These are phyloP conservation scores for Colletotrichum tabaci DNA, from an alignment of 2,329 filamentous ascomycete genomes.

Conservation along the genomic window DNA sequence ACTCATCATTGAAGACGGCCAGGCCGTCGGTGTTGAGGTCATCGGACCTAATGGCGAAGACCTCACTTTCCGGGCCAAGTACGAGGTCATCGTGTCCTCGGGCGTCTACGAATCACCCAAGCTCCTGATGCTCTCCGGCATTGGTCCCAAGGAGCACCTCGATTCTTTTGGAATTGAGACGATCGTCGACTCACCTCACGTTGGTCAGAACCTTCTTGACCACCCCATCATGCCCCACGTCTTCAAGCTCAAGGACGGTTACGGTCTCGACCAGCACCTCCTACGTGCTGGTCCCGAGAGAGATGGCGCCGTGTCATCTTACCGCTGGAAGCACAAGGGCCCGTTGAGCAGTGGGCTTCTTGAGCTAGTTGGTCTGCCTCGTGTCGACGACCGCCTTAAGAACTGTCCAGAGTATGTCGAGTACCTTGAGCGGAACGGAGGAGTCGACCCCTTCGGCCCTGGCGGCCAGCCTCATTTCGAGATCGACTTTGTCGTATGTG, in stretches of 20 bases:
- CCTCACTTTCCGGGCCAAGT: slow-evolving; percentile 61
- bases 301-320: slow-evolving; percentile 53
- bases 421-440: slow-evolving; percentile 58
- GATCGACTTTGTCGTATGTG: slow-evolving; percentile 68
- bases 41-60: slow-evolving; percentile 55
- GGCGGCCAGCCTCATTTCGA: slow-evolving; percentile 73
- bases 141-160: slow-evolving; percentile 70
- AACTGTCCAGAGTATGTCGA: slow-evolving; percentile 62
- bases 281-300: slow-evolving; percentile 55
- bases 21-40: slow-evolving; percentile 62
- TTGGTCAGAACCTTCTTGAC: slow-evolving; percentile 76
- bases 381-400: slow-evolving; percentile 68
- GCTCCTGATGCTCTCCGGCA: slow-evolving; percentile 75
- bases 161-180: slow-evolving; percentile 66
- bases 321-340: slow-evolving; percentile 56
- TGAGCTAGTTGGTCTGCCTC: slow-evolving; percentile 69
- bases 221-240: slow-evolving; percentile 69
- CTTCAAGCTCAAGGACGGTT: slow-evolving; percentile 60
- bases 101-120: slow-evolving; percentile 77
- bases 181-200: slow-evolving; percentile 70
- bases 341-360: slow-evolving; percentile 59
- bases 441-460: slow-evolving; percentile 68
- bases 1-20: slow-evolving; percentile 65
- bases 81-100: slow-evolving; percentile 64
- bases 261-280: slow-evolving; percentile 57